Base-by-base conservation (phyloP, 371 early-diverging fungal species). In the Mortierella sp. region DNA sequence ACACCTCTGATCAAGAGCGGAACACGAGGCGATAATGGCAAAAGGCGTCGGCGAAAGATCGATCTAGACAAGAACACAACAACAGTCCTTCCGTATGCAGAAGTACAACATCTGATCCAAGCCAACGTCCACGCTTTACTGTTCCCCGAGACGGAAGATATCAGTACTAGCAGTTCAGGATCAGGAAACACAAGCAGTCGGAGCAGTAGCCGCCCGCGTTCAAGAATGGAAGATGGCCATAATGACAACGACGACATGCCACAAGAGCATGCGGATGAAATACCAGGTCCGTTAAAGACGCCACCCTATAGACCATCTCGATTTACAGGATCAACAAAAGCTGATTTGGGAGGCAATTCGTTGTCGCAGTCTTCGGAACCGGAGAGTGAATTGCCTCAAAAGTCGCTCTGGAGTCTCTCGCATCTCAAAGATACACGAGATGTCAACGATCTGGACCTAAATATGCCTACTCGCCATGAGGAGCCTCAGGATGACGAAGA, bases 231-330 rank as follows among this genome's bases (percentile, higher is more conserved):
- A 34, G 10, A 34, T 34, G 19, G 19, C 19, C 46, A 47, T 16
- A 28, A 5, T 23, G 38, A n/a, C 24, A 3, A 5, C 23, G 41
- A 23, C 21, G 57, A 19, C 26, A n/a, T 18, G 54, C 2, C 7
- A 18, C 18, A 10, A 26, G 45, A 28, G n/a, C 7, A 13, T 23
- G 42, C 8, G 43, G 26, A 31, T 24, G 38, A 23, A 13, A 28
- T 8, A 2, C 23, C 24, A 0, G 1, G 4, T 26, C 23, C 42
- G 21, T 21, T 67, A 23, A 53, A 43, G 19, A 74, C 76, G 0
- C 76, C 76, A 6, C 76, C 76, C 12, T 74, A 69, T 69, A 30
- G 65, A 43, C 76, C 76, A 21, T 74, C 76, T 2, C 69, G 76
- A 9, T 74, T 74, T 43, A 9, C 61, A 7, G 54, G 43, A 18